Base-by-base conservation (phyloP, 225 moss, liverwort and hornwort genomes). In the Takakia lepidozioides region DNA sequence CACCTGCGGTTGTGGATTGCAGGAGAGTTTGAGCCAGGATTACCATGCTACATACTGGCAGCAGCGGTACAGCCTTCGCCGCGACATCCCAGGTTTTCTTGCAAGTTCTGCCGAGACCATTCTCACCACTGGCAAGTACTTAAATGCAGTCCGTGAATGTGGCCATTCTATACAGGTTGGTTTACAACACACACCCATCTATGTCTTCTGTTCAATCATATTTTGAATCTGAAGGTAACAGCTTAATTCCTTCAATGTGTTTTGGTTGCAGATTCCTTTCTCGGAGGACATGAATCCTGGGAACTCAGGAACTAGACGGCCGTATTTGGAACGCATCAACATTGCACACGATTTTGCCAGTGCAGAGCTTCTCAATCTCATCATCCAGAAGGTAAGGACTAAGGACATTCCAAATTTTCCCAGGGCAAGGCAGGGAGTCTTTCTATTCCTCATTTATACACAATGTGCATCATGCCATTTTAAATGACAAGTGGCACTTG, bases 31-130 rank as follows among this genome's bases (percentile, higher is more conserved):
- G 58, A 79, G 95, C 59, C 95, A 95, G 59, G 95, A 95, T 60
- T 89, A 82, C 49, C 84, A 89, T 58, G 95, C 95, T 32, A 90
- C 90, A 43, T 95, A 89, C 42, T 95, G 95, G 95, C 95, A 95
- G 49, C 95, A 95, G 78, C 84, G 95, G 30, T 95, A 95, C 27
- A 87, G 82, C 59, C 65, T 95, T 37, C 76, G 90, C 16, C 82
- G 76, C 73, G 95, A 95, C 55, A 66, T 87, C 47, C 95, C 95
- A 3, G 90, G 82, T 15, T 95, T 95, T 69, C 60, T 95, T 40
- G 83, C 81, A 59, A 89, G 82, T 39, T 84, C 71, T 52, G 87
- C 95, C 25, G 86, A 87, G 66, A 90, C 75, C 22, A 95, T 95
- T 52, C 77, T 95, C 42, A 95, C 95, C 35, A 82, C 95, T 17